A percentile compares a stretch with the other conserved stretches of the same genome.
phyloP scores from a whole-genome alignment of 2,329 filamentous ascomycete genomes.

The Albophoma yamanashiensis region DNA sequence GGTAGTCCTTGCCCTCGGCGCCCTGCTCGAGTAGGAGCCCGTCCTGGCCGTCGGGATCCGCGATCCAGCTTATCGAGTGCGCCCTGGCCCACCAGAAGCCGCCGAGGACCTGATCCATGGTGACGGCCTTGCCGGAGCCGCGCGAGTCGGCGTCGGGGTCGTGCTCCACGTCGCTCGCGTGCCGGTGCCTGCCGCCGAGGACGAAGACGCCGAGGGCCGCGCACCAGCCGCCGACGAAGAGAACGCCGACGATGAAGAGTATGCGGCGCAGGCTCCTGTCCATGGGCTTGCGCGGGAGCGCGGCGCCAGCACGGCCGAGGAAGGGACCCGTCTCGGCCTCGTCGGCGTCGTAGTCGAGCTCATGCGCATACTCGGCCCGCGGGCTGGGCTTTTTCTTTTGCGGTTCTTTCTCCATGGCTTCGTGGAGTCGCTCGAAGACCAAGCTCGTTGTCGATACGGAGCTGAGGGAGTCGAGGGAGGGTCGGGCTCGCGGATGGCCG shows the following conservation, averaged over 20 bases:
- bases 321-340: slow-evolving; percentile 42
- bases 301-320: slow-evolving; percentile 25
- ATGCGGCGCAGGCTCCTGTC: slow-evolving; percentile 55
- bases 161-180: slow-evolving; percentile 51
- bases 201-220: slow-evolving; percentile 58
- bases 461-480: slow-evolving; percentile 52
- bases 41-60: slow-evolving; percentile 65
- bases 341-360: slow-evolving; percentile 18
- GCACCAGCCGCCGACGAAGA: slow-evolving; percentile 59
- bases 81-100: slow-evolving; percentile 55
- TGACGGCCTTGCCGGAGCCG: slow-evolving; percentile 61
- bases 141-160: slow-evolving; percentile 55
- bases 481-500: slow-evolving; percentile 5
- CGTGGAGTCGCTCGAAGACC: slow-evolving; percentile 66
- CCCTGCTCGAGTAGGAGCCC: slow-evolving; percentile 72
- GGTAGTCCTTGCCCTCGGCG: slow-evolving; percentile 54
- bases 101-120: slow-evolving; percentile 56
- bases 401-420: slow-evolving; percentile 30
- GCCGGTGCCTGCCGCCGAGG: slow-evolving; percentile 52
- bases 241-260: slow-evolving; percentile 47
- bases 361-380: slow-evolving; percentile 17
- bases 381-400: slow-evolving; percentile 7
- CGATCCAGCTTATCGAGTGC: slow-evolving; percentile 67
- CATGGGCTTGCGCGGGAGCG: slow-evolving; percentile 40
- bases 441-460: slow-evolving; percentile 76